Evolutionary conservation across 495 filamentous ascomycete genomes (phyloP).

Genomic region (Friedmanniomyces endolithicus): DNA sequence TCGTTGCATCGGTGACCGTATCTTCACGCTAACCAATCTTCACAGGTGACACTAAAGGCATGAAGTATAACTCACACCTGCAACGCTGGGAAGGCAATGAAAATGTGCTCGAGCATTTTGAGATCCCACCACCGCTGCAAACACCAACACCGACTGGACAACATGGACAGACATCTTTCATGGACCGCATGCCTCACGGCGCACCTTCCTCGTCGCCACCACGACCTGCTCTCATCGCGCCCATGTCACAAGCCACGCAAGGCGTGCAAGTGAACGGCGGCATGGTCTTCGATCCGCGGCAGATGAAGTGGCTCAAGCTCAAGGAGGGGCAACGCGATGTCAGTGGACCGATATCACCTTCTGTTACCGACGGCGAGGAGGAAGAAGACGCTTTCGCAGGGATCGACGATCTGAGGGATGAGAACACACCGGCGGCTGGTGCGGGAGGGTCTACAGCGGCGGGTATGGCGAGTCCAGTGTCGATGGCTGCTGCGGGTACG

Average conservation of each 20-base stretch:
- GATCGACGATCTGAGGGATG: slow-evolving; percentile 52
- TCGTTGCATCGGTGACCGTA: not conserved
- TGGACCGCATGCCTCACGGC: slow-evolving; percentile 8
- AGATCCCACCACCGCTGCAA: slow-evolving; percentile 29
- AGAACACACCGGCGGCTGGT: slow-evolving; percentile 37
- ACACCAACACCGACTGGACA: slow-evolving; percentile 19
- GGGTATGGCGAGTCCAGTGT: slow-evolving; percentile 20
- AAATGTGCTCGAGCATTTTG: slow-evolving; percentile 64
- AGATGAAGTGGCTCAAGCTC: slow-evolving; percentile 84
- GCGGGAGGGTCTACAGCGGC: slow-evolving; percentile 25
- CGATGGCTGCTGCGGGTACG: slow-evolving; percentile 11
- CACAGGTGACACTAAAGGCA: slow-evolving; percentile 32
- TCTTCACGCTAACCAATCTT: not conserved
- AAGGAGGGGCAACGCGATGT: slow-evolving; percentile 15
- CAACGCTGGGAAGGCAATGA: slow-evolving; percentile 96
- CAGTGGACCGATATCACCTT: slow-evolving; percentile 19
- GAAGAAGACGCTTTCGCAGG: slow-evolving; percentile 71
- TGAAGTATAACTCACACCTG: slow-evolving; percentile 79
- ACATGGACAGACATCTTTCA: slow-evolving; percentile 15
- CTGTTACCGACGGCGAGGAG: slow-evolving; percentile 35
- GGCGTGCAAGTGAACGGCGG: slow-evolving; percentile 83
- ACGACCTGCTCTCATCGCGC: slow-evolving; percentile 85
- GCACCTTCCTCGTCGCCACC: slow-evolving; percentile 41
- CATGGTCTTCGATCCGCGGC: slow-evolving; percentile 94
- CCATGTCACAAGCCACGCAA: slow-evolving; percentile 60